Evolutionary conservation across 2,329 filamentous ascomycete genomes (phyloP).

Genomic region (Bisporella sp.): DNA sequence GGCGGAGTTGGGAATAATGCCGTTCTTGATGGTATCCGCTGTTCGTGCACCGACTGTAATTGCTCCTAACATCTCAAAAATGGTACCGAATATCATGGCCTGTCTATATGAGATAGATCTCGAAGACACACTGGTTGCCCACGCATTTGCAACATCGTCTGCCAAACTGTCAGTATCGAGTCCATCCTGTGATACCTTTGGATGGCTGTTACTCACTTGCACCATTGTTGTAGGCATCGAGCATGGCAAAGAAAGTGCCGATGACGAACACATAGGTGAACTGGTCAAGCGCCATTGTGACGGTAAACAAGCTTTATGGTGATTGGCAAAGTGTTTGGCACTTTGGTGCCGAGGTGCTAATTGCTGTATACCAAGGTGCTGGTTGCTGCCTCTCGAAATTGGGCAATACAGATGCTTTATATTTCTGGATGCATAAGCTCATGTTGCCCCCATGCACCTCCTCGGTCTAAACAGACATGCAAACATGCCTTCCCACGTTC

Average conservation of each 20-base stretch:
- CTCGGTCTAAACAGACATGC: background rate
- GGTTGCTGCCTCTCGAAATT: background rate
- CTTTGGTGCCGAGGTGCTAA: too few species aligned
- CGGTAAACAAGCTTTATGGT: background rate
- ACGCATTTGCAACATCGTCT: constrained; percentile 82
- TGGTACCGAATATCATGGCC: constrained; percentile 57
- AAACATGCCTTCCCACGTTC: background rate
- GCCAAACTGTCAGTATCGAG: background rate
- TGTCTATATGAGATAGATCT: constrained; percentile 64
- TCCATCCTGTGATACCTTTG: background rate
- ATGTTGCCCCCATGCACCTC: background rate
- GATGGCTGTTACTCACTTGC: constrained; percentile 17
- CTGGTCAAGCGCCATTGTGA: constrained; percentile 31
- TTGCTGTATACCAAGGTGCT: background rate
- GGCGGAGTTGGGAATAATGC: constrained; percentile 55
- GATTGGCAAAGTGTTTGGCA: too few species aligned
- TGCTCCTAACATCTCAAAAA: constrained; percentile 64
- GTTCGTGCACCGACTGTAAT: constrained; percentile 62
- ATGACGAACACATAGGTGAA: constrained; percentile 52
- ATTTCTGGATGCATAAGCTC: background rate
- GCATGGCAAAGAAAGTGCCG: constrained; percentile 47
- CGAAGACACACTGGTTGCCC: constrained; percentile 78
- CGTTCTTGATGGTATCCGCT: constrained; percentile 74
- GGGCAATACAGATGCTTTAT: background rate
- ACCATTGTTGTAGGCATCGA: constrained; percentile 56